These are phyloP conservation scores for Orbilia oligospora DNA, from an alignment of 2,329 filamentous ascomycete species.

Conservation along the genomic window DNA sequence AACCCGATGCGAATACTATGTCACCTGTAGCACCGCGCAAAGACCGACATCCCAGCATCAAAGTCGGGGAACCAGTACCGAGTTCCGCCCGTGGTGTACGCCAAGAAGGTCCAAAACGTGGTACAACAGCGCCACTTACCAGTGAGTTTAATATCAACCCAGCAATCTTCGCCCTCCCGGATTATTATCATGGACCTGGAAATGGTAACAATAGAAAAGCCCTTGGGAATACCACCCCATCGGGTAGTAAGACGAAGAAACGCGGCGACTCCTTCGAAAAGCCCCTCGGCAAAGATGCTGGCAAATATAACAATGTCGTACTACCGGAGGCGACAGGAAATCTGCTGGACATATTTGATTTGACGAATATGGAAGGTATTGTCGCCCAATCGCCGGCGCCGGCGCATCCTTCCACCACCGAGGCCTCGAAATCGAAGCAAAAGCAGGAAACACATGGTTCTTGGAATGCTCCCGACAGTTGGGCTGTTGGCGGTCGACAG, in stretches of 20 bases:
- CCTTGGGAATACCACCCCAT: conserved; percentile 46
- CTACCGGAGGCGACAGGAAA: conserved; percentile 79
- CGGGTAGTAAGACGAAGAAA: conserved; percentile 49
- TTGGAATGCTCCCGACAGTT: conserved; percentile 97
- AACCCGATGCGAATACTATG: conserved; percentile 27
- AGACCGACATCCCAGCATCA: conserved; percentile 51
- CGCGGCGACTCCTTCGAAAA: conserved; percentile 57
- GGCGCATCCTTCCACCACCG: conserved; percentile 74
- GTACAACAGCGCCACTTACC: conserved; percentile 51
- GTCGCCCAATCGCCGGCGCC: conserved; percentile 79
- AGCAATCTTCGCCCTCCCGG: conserved; percentile 53
- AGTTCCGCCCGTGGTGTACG: conserved; percentile 40
- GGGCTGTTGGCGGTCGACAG: conserved; percentile 89
- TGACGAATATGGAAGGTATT: conserved; percentile 93
- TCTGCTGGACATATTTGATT: conserved; percentile 63
- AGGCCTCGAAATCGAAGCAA: conserved; percentile 18
- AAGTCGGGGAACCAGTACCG: conserved; percentile 31
- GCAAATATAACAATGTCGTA: conserved; percentile 68
- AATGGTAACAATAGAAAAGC: conserved; percentile 58
- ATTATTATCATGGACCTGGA: conserved; percentile 53
- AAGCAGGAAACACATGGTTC: conserved; percentile 66
- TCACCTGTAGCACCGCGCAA: conserved; percentile 36
- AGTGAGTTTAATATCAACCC: conserved; percentile 60
- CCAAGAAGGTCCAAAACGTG: conserved; percentile 53
- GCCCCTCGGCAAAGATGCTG: conserved; percentile 37